These are phyloP conservation scores for Fusarium oxysporum DNA, from an alignment of 2,329 filamentous ascomycete species.

Conservation along the genomic window DNA sequence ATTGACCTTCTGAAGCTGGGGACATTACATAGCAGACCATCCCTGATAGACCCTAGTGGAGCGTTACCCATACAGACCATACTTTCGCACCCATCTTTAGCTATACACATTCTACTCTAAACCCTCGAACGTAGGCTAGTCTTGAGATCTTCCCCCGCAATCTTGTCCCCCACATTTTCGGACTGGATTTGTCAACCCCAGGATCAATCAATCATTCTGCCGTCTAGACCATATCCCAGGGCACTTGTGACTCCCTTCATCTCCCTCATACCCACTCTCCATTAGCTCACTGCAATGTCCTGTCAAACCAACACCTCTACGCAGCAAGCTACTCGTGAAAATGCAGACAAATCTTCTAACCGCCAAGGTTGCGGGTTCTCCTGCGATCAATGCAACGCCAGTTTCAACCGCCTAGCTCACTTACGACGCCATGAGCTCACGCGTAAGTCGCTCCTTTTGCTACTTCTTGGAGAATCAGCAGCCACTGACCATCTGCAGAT, in stretches of 20 bases:
- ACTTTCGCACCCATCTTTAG: neutral
- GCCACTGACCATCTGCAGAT: neutral
- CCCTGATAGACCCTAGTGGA: neutral
- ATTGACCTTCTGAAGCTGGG: neutral
- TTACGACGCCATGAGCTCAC: conserved; percentile 4
- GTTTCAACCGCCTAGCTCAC: conserved; percentile 4
- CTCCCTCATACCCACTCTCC: neutral
- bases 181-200: neutral
- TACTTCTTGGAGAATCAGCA: neutral
- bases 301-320: conserved; percentile 1
- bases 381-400: conserved; percentile 6
- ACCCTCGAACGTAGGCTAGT: neutral
- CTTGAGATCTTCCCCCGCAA: neutral
- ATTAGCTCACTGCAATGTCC: neutral
- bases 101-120: neutral
- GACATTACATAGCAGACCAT: neutral
- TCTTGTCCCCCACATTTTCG: neutral
- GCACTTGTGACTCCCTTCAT: neutral
- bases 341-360: conserved; percentile 1
- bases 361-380: neutral
- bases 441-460: neutral
- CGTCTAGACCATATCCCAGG: neutral
- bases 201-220: neutral
- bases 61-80: neutral
- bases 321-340: neutral